Conservation (phyloP, 257 asterid genomes). For the Ocimum tenuiflorum region DNA sequence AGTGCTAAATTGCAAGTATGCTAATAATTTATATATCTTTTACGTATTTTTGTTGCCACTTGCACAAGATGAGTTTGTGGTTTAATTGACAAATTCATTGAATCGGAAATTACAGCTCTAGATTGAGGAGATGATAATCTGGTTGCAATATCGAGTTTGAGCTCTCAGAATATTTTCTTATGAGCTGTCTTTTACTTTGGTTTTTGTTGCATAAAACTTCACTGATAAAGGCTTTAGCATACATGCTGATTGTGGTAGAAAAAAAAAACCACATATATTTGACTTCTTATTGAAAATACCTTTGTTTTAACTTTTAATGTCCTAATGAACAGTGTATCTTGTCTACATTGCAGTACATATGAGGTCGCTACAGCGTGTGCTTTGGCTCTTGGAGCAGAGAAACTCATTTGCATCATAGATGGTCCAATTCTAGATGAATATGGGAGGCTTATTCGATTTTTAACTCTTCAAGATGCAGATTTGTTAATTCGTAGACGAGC, state of each 20-base stretch:
- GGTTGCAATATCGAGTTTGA: constrained; percentile 4
- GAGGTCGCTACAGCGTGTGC: constrained; percentile 99
- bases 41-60: constrained; percentile 41
- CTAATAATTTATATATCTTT: constrained; percentile 42
- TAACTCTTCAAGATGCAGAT: constrained; percentile 84
- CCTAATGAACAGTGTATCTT: constrained; percentile 10
- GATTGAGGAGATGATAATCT: background rate
- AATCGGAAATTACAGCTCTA: background rate
- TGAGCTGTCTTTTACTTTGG: background rate
- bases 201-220: background rate
- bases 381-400: constrained; percentile 85
- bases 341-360: constrained; percentile 58
- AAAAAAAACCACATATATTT: background rate
- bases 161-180: background rate
- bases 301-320: background rate
- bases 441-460: constrained; percentile 69
- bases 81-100: background rate
- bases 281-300: background rate
- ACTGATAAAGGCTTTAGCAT: background rate
- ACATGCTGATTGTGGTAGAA: background rate
- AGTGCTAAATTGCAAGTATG: constrained; percentile 96
- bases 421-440: constrained; percentile 77
- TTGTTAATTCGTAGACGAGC: constrained; percentile 65
- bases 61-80: constrained; percentile 20
- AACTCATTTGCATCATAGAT: constrained; percentile 77